Conservation (phyloP, 2,329 filamentous ascomycete genomes). For the Cladophialophora immunda region DNA sequence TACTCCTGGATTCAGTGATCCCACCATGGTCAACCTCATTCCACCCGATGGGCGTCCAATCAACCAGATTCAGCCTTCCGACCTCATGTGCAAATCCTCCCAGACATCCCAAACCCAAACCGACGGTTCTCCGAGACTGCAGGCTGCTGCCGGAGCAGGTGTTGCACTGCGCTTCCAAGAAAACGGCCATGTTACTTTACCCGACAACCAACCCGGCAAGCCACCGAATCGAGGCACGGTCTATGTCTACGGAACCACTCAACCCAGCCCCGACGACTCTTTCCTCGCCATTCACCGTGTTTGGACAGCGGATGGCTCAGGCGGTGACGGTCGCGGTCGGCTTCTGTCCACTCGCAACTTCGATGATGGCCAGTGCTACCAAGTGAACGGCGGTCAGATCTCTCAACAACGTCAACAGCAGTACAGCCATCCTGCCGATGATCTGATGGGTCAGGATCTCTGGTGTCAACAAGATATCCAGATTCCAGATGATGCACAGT, state of each 20-base stretch:
- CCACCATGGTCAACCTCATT: constrained; percentile 69
- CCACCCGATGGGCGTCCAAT: constrained; percentile 62
- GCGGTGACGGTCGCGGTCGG: constrained; percentile 78
- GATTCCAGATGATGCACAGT: constrained; percentile 72
- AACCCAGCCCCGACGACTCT: constrained; percentile 67
- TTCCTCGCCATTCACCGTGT: constrained; percentile 71
- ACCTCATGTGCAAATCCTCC: constrained; percentile 69
- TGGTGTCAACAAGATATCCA: constrained; percentile 84
- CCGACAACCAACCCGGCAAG: constrained; percentile 65
- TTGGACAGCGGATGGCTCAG: constrained; percentile 83
- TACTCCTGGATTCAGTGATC: constrained; percentile 65
- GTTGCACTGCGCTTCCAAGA: constrained; percentile 75
- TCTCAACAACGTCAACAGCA: constrained; percentile 66
- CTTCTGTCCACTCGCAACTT: constrained; percentile 81
- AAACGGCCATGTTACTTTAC: constrained; percentile 77
- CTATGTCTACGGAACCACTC: constrained; percentile 75
- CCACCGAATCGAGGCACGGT: constrained; percentile 74
- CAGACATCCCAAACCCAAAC: constrained; percentile 70
- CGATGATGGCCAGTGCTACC: constrained; percentile 91
- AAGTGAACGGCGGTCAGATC: constrained; percentile 71
- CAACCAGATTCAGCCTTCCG: constrained; percentile 58
- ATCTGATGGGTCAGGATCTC: constrained; percentile 66
- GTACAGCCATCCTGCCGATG: constrained; percentile 61
- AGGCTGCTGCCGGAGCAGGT: constrained; percentile 66
- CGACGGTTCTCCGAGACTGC: constrained; percentile 68